phyloP scores from a whole-genome alignment of 2,329 filamentous ascomycete species.

The Pseudopithomyces chartarum region DNA sequence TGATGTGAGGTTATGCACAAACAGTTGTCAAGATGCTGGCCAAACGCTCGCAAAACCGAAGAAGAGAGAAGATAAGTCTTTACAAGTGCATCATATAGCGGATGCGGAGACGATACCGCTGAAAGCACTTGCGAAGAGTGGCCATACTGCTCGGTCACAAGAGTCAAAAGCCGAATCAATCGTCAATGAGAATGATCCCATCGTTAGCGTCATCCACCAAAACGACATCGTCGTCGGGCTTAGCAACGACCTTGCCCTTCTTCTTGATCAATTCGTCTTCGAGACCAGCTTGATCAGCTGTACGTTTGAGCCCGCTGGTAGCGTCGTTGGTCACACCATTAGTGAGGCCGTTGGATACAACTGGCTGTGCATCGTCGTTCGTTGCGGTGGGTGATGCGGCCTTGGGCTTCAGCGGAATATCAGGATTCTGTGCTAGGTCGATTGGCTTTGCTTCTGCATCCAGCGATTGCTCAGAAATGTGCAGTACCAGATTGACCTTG shows the following conservation, averaged over 20 bases:
- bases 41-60: not conserved
- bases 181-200: constrained; percentile 44
- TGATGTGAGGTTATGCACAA: not conserved
- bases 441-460: constrained; percentile 59
- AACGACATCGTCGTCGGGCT: constrained; percentile 36
- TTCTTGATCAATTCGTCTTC: constrained; percentile 44
- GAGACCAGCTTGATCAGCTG: constrained; percentile 48
- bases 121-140: not conserved
- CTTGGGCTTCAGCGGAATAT: constrained; percentile 56
- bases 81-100: not conserved
- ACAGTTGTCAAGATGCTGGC: not conserved
- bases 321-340: constrained; percentile 35
- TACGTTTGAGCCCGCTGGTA: constrained; percentile 49
- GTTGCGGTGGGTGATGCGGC: constrained; percentile 16
- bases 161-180: constrained; percentile 15
- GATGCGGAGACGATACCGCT: not conserved
- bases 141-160: not conserved
- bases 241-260: constrained; percentile 47
- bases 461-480: constrained; percentile 62
- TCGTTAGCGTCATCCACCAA: constrained; percentile 40
- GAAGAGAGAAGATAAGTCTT: not conserved
- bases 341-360: constrained; percentile 32
- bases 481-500: constrained; percentile 79
- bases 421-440: constrained; percentile 51
- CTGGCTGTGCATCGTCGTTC: constrained; percentile 35